Percentiles rank a stretch among this genome's conserved stretches.
Evolutionary conservation across 1,284 basidiomycete genomes (phyloP).

Genomic region (Wallemia hederae): DNA sequence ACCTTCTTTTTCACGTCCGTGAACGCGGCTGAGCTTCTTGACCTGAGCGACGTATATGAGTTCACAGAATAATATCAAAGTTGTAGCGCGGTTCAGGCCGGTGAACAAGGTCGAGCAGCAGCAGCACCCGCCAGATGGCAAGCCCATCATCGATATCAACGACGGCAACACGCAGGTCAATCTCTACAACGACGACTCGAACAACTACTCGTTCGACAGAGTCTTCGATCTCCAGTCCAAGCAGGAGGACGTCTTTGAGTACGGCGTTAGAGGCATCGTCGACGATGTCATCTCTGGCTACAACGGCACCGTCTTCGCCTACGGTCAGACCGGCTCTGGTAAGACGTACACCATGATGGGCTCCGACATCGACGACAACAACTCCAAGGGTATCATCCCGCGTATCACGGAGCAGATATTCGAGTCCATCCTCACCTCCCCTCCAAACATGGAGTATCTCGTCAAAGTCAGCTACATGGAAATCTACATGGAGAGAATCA

Average conservation of each 20-base stretch:
- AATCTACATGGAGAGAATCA: slow-evolving; percentile 90
- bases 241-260: slow-evolving; percentile 91
- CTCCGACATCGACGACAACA: slow-evolving; percentile 74
- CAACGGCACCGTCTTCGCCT: slow-evolving; percentile 43
- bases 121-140: not conserved
- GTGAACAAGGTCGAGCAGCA: not conserved
- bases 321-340: slow-evolving; percentile 93
- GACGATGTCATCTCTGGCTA: slow-evolving; percentile 94
- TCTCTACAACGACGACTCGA: slow-evolving; percentile 18
- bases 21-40: too few species aligned
- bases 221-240: slow-evolving; percentile 79
- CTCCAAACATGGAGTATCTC: slow-evolving; percentile 82
- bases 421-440: slow-evolving; percentile 81
- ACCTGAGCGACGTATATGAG: too few species aligned
- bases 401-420: slow-evolving; percentile 98
- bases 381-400: slow-evolving; percentile 85
- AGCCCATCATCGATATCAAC: not conserved
- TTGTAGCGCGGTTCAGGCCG: slow-evolving; percentile 48
- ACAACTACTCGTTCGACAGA: slow-evolving; percentile 90
- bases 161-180: slow-evolving; percentile 6
- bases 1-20: too few species aligned
- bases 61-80: slow-evolving; percentile 32
- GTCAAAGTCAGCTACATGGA: slow-evolving; percentile 99
- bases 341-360: slow-evolving; percentile 99
- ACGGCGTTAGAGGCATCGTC: slow-evolving; percentile 80